Percentiles rank a stretch among this genome's conserved stretches.
Conservation (phyloP, 2,329 filamentous ascomycete genomes). For the Epichloe glyceriae region DNA sequence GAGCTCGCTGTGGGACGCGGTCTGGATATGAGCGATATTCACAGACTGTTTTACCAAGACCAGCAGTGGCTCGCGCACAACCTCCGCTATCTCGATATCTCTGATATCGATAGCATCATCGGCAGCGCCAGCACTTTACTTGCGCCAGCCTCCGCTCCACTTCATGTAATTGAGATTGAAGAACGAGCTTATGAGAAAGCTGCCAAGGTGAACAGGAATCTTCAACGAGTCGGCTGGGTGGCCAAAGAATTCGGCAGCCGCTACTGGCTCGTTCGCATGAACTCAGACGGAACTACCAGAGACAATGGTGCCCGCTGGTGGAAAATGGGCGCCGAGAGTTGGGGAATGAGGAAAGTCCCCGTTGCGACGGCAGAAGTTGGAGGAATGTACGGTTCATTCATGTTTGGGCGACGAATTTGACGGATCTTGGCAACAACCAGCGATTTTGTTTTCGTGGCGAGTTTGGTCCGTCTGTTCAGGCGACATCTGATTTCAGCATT, state of each 20-base stretch:
- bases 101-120: conserved; percentile 44
- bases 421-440: background rate
- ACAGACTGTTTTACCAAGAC: conserved; percentile 46
- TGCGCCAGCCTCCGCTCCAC: conserved; percentile 45
- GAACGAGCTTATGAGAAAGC: conserved; percentile 54
- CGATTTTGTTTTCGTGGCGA: background rate
- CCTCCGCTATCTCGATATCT: conserved; percentile 66
- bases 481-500: background rate
- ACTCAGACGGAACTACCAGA: conserved; percentile 20
- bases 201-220: conserved; percentile 47
- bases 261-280: conserved; percentile 52
- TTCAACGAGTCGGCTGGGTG: conserved; percentile 53
- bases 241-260: conserved; percentile 55
- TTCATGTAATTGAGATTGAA: conserved; percentile 64
- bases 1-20: conserved; percentile 63
- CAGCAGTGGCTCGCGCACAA: conserved; percentile 36
- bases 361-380: conserved; percentile 84
- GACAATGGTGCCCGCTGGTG: conserved; percentile 47
- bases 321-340: conserved; percentile 77
- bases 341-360: conserved; percentile 87
- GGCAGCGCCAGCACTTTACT: conserved; percentile 49
- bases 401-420: conserved; percentile 48
- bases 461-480: background rate
- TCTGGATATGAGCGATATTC: conserved; percentile 51
- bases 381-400: conserved; percentile 72